Conservation (phyloP, 2,329 filamentous ascomycete genomes). For the Ploettnerulaceae sp. region DNA sequence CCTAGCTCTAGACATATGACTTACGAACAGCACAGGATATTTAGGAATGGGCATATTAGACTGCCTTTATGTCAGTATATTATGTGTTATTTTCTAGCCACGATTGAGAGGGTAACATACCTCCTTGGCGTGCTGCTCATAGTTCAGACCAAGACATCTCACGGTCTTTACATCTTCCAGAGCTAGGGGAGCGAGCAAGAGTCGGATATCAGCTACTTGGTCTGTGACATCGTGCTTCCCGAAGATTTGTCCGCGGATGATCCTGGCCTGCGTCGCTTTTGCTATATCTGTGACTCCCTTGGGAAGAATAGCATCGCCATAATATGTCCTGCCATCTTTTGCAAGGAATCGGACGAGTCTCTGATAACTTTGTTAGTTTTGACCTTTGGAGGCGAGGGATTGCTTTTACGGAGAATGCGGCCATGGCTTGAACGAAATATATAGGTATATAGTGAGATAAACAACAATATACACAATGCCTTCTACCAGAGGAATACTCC, state of each 20-base stretch:
- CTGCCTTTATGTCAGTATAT: too few species aligned
- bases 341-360: conserved; percentile 70
- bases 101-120: conserved; percentile 32
- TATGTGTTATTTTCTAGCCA: neutral
- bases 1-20: too few species aligned
- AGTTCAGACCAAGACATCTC: conserved; percentile 67
- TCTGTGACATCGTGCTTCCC: conserved; percentile 60
- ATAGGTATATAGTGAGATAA: too few species aligned
- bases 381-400: neutral
- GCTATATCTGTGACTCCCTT: conserved; percentile 54
- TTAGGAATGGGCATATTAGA: conserved; percentile 63
- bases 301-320: conserved; percentile 69
- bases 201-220: conserved; percentile 49
- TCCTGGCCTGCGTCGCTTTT: conserved; percentile 53
- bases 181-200: conserved; percentile 60
- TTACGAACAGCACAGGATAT: conserved; percentile 69
- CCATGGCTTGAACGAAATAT: conserved; percentile 35
- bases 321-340: conserved; percentile 63
- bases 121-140: conserved; percentile 66
- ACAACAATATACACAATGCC: too few species aligned
- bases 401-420: conserved; percentile 43
- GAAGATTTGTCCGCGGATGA: conserved; percentile 64
- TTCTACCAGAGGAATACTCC: too few species aligned
- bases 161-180: conserved; percentile 60
- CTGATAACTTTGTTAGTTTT: conserved; percentile 36